Evolutionary conservation across 2,329 filamentous ascomycete species (phyloP), one percentile per base, ranked within the genome.

Genomic region (Grosmannia clavigera): DNA sequence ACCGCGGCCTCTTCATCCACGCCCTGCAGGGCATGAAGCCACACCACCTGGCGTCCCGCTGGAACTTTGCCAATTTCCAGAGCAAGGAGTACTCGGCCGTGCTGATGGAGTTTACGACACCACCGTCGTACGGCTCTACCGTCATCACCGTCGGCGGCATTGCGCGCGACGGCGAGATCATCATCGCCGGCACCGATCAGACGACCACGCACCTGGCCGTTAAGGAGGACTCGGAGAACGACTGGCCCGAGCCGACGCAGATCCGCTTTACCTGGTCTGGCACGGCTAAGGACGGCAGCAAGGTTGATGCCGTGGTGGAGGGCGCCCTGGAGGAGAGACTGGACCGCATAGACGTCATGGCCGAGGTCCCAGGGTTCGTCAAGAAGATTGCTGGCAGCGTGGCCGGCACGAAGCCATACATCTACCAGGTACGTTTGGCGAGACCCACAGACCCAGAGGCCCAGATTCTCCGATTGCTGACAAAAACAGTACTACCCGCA

Each of bases 11-110:
- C 68, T 92, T 91, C 74, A 80, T 87, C 65, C 87, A 94, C 72
- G 92, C 90, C 50, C 77, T 97, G 57, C 94, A 97, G 76, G 94
- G 92, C 71, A 97, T 97, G 92, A 99, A 99, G 81, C 94, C 94
- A 50, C 94, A 99, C 73, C 95, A 99, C 71, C 88, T 91, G 62
- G 92, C 92, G 63, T 85, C 88, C 35, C 84, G 82, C 64, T 99
- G 94, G 94, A 96, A 94, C 75, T 99, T 96, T 76, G 80, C 83
- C 73, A 84, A 92, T 75, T 96, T 96, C 77, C 92, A 97, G 71
- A 86, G 89, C 16, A 87, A 90, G 27, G 90, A 79, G 25, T 88
- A 90, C 76, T 94, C 92, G 33, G 92, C 92, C 33, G 76, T 95
- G 65, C 78, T 97, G 78, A 99, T 99, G 94, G 88, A 97, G 73